Evolutionary conservation across 2,329 filamentous ascomycete species (phyloP).

Genomic region (Fusarium papillatum): DNA sequence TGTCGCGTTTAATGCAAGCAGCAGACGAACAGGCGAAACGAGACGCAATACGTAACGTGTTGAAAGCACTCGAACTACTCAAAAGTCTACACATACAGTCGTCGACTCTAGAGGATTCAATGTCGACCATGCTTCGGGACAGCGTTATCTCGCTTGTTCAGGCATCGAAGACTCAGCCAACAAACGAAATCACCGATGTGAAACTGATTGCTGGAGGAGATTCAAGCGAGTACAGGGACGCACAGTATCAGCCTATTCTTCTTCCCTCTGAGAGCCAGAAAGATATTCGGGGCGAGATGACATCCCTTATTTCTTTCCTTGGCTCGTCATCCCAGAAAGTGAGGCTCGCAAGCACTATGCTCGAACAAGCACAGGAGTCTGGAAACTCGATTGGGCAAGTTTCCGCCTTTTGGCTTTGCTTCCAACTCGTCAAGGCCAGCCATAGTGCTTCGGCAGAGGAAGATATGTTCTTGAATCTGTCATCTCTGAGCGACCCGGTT

Average conservation of each 20-base stretch:
- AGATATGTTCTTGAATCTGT: conserved; percentile 75
- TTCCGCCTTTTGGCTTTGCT: conserved; percentile 84
- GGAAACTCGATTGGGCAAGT: conserved; percentile 69
- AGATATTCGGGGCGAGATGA: conserved; percentile 69
- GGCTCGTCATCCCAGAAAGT: conserved; percentile 71
- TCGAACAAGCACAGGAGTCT: conserved; percentile 72
- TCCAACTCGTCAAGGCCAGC: conserved; percentile 76
- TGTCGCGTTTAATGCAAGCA: conserved; percentile 87
- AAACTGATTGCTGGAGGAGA: conserved; percentile 43
- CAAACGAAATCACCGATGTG: conserved; percentile 38
- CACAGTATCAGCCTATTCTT: conserved; percentile 71
- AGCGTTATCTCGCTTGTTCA: conserved; percentile 68
- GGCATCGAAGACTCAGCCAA: conserved; percentile 32
- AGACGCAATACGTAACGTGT: conserved; percentile 81
- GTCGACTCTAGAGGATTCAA: conserved; percentile 73
- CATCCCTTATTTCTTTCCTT: conserved; percentile 68
- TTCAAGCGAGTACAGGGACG: conserved; percentile 18
- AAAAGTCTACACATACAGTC: conserved; percentile 74
- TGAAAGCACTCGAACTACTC: conserved; percentile 78
- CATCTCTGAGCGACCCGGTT: conserved; percentile 51
- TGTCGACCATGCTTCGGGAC: conserved; percentile 80
- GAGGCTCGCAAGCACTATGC: conserved; percentile 73
- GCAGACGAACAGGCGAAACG: conserved; percentile 85
- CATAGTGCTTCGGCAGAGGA: conserved; percentile 66
- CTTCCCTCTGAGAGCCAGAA: conserved; percentile 76